These are phyloP conservation scores for Diaporthe eres DNA, from an alignment of 2,329 filamentous ascomycete genomes.

Conservation along the genomic window DNA sequence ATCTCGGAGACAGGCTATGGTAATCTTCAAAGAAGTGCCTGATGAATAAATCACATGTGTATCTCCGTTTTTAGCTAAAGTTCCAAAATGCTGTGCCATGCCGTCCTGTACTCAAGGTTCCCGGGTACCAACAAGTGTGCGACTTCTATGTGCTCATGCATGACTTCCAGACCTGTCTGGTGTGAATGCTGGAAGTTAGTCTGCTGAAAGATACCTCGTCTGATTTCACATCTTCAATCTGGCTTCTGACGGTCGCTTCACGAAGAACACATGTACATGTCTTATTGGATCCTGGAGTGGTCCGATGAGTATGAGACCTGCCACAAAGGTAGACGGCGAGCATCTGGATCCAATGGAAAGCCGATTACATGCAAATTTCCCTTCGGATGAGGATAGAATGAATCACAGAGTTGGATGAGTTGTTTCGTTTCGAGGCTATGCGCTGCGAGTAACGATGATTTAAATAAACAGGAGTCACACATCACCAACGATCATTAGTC, in stretches of 20 bases:
- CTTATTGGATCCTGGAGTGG: not conserved
- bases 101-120: not conserved
- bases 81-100: too few relatives aligned
- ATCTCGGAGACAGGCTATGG: not conserved
- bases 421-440: not conserved
- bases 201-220: not conserved
- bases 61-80: not conserved
- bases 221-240: not conserved
- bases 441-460: too few relatives aligned
- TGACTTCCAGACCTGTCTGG: not conserved
- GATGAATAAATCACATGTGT: not conserved
- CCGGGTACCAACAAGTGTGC: too few relatives aligned
- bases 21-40: not conserved
- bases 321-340: not conserved
- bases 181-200: not conserved
- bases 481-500: not conserved
- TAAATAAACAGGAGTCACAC: not conserved
- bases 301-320: not conserved
- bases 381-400: not conserved
- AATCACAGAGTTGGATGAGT: not conserved
- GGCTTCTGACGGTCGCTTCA: not conserved
- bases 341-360: not conserved
- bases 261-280: not conserved
- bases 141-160: not conserved
- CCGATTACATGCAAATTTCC: rapidly evolving